These are phyloP conservation scores for Sporisorium sorghi DNA, from an alignment of 1,284 basidiomycete genomes.

Conservation along the genomic window DNA sequence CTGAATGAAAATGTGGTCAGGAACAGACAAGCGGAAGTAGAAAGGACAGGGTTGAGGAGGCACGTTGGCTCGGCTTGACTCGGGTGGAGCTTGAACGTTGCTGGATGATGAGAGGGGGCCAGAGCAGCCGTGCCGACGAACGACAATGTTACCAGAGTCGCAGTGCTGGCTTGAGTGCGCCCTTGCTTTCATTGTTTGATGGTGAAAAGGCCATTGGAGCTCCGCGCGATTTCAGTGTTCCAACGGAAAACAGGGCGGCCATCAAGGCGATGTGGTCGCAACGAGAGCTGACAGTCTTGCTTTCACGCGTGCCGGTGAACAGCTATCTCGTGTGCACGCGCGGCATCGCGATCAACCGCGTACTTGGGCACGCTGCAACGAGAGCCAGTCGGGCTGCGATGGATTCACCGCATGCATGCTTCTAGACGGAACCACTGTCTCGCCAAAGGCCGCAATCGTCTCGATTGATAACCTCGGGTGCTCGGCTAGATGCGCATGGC, in stretches of 20 bases:
- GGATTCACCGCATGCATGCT: not conserved
- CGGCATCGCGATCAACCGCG: no score
- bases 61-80: not conserved
- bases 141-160: not conserved
- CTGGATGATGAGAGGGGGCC: not conserved
- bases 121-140: not conserved
- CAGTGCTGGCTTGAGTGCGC: not conserved
- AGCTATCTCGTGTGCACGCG: no score
- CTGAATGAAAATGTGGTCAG: not conserved
- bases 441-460: not conserved
- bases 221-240: not conserved
- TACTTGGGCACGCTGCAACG: no score
- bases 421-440: not conserved
- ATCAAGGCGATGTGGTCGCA: not conserved
- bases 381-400: no score
- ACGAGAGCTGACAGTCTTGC: not conserved
- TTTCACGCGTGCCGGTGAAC: no score
- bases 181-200: not conserved
- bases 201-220: not conserved
- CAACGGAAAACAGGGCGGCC: not conserved
- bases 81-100: not conserved
- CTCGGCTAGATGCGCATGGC: not conserved
- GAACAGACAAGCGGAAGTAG: conserved; percentile 4
- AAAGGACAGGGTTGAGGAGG: not conserved
- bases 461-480: not conserved